A percentile compares a stretch with the other conserved stretches of the same genome.
Conservation (phyloP, 345 rosid species). For the Carallia pectinifolia region DNA sequence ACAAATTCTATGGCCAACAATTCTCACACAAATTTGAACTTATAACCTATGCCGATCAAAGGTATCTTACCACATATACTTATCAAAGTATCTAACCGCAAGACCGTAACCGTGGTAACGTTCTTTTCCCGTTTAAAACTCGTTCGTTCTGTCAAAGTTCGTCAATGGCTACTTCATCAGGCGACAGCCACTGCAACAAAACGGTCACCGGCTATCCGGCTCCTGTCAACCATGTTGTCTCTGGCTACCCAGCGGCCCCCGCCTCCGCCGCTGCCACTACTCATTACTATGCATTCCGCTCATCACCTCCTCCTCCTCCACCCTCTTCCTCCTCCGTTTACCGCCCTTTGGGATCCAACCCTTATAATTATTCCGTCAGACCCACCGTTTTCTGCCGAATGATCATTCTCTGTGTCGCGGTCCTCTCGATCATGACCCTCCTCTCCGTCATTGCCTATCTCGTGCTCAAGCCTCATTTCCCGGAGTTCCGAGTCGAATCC, state of each 20-base stretch:
- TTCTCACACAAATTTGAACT: too few relatives aligned
- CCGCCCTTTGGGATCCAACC: background rate
- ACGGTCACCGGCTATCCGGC: slow-evolving; percentile 15
- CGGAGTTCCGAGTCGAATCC: slow-evolving; percentile 11
- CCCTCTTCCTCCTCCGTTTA: background rate
- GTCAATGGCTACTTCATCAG: background rate
- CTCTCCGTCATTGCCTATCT: background rate
- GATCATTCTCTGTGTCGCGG: background rate
- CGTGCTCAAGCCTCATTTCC: background rate
- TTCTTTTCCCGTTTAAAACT: too few relatives aligned
- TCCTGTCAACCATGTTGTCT: background rate
- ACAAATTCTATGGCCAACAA: too few relatives aligned
- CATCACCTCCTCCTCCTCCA: background rate
- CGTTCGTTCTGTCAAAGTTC: too few relatives aligned
- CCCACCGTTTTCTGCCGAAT: slow-evolving; percentile 5
- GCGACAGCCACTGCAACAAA: slow-evolving; percentile 2
- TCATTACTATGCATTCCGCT: slow-evolving; percentile 6
- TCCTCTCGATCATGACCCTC: background rate
- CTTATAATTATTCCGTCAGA: background rate
- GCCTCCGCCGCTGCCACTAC: background rate
- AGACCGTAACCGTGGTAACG: too few relatives aligned
- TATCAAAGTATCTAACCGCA: too few relatives aligned
- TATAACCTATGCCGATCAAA: too few relatives aligned
- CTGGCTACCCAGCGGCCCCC: slow-evolving; percentile 12
- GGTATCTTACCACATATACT: too few relatives aligned